Evolutionary conservation across 805 yeast species (phyloP).

Genomic region (Candida pseudofarinosa): DNA sequence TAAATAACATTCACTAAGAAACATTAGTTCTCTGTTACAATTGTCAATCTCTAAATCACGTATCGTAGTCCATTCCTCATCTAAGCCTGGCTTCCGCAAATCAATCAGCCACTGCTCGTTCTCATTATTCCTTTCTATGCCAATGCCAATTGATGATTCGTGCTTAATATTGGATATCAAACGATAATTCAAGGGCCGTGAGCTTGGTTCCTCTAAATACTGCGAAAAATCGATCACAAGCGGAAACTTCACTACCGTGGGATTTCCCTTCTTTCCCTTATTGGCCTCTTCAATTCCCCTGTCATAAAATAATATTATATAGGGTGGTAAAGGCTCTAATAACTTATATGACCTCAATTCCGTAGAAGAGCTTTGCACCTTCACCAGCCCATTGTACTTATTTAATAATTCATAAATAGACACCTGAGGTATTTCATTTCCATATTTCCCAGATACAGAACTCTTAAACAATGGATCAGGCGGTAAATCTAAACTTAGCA

Average conservation of each 20-base stretch:
- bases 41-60: conserved; percentile 45
- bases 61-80: conserved; percentile 55
- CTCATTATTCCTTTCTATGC: conserved; percentile 15
- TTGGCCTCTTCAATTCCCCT: conserved; percentile 27
- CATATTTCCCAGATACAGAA: background rate
- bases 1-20: conserved; percentile 57
- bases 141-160: conserved; percentile 10
- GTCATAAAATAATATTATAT: conserved; percentile 53
- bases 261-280: conserved; percentile 16
- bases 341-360: conserved; percentile 37
- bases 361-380: conserved; percentile 28
- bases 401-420: conserved; percentile 40
- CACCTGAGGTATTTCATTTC: conserved; percentile 47
- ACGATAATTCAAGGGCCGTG: conserved; percentile 31
- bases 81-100: conserved; percentile 19
- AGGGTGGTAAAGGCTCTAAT: conserved; percentile 44
- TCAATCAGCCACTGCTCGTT: conserved; percentile 48
- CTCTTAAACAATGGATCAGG: conserved; percentile 16
- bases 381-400: conserved; percentile 31
- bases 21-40: conserved; percentile 55
- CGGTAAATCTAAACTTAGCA: conserved; percentile 55
- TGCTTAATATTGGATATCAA: conserved; percentile 18
- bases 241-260: conserved; percentile 62
- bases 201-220: conserved; percentile 14
- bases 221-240: conserved; percentile 35